phyloP scores from a whole-genome alignment of 116 monocot species.

The Dioscorea cayenensis region DNA sequence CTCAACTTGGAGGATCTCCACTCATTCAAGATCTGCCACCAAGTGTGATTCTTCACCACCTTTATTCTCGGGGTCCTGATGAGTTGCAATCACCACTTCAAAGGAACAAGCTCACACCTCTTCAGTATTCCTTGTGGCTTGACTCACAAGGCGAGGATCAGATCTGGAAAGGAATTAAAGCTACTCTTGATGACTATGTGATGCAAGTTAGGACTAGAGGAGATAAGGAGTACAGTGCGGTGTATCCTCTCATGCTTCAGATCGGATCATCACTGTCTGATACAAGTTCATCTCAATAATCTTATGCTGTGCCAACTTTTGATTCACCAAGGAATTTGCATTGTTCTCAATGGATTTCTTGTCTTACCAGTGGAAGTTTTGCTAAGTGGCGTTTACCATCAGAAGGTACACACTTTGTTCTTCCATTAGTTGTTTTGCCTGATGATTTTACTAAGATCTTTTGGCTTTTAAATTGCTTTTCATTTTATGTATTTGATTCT shows the following conservation, averaged over 20 bases:
- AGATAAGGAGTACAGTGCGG: conserved; percentile 59
- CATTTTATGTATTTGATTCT: neutral
- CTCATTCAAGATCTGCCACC: conserved; percentile 70
- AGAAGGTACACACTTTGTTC: neutral
- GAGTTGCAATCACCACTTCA: conserved; percentile 87
- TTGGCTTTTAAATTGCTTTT: neutral
- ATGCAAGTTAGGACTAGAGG: conserved; percentile 49
- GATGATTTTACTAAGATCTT: neutral
- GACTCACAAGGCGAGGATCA: conserved; percentile 94
- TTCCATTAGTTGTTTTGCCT: neutral
- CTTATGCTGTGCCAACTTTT: neutral
- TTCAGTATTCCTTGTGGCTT: conserved; percentile 92
- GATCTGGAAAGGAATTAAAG: conserved; percentile 90
- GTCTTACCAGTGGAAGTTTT: no score
- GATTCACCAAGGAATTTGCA: neutral
- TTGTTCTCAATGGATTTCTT: no score
- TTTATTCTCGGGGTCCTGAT: conserved; percentile 82
- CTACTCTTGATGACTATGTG: conserved; percentile 82
- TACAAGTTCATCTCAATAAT: neutral
- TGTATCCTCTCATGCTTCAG: conserved; percentile 79
- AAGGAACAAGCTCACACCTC: conserved; percentile 70
- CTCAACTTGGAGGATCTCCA: conserved; percentile 57
- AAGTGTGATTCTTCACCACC: conserved; percentile 80
- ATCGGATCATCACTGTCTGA: conserved; percentile 57
- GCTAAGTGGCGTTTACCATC: neutral